Percentiles rank a stretch among this genome's conserved stretches.
Conservation (phyloP, 2,329 filamentous ascomycete genomes). For the Arthrinium puccinioides region DNA sequence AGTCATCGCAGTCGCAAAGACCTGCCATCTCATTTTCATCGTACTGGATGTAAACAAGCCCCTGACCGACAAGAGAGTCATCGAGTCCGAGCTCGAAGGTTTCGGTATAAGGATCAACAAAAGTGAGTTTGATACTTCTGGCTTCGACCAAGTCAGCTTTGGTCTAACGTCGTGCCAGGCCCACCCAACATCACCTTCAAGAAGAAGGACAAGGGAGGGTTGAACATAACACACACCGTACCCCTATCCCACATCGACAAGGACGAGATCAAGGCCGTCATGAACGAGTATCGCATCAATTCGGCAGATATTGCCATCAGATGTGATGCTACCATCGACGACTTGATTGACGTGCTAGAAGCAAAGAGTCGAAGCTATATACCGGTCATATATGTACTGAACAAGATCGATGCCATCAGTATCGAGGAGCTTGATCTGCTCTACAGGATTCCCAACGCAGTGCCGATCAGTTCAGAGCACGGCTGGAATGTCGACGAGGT, state of each 20-base stretch:
- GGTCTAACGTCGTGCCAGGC: too few species aligned
- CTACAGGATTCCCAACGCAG: constrained; percentile 94
- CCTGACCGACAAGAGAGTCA: constrained; percentile 90
- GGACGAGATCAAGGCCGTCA: constrained; percentile 96
- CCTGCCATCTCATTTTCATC: constrained; percentile 97
- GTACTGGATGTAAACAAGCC: constrained; percentile 98
- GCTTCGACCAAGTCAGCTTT: too few species aligned
- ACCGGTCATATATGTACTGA: constrained; percentile 96
- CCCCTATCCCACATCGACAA: constrained; percentile 87
- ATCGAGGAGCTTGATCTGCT: constrained; percentile 96
- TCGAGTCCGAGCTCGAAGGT: constrained; percentile 90
- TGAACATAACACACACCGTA: constrained; percentile 92
- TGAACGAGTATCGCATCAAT: constrained; percentile 93
- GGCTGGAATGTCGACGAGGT: constrained; percentile 96
- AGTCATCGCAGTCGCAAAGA: constrained; percentile 98
- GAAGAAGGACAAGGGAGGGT: constrained; percentile 98
- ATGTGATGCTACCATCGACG: constrained; percentile 95
- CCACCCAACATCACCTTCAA: constrained; percentile 98
- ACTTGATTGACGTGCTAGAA: constrained; percentile 92
- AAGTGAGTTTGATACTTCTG: constrained; percentile 14
- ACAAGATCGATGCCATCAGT: constrained; percentile 97
- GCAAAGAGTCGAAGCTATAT: constrained; percentile 94
- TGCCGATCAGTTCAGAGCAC: constrained; percentile 93
- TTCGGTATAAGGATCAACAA: constrained; percentile 99
- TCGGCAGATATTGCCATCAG: constrained; percentile 93